These are phyloP conservation scores for Terfezia claveryi DNA, from an alignment of 495 filamentous ascomycete species.

Conservation along the genomic window DNA sequence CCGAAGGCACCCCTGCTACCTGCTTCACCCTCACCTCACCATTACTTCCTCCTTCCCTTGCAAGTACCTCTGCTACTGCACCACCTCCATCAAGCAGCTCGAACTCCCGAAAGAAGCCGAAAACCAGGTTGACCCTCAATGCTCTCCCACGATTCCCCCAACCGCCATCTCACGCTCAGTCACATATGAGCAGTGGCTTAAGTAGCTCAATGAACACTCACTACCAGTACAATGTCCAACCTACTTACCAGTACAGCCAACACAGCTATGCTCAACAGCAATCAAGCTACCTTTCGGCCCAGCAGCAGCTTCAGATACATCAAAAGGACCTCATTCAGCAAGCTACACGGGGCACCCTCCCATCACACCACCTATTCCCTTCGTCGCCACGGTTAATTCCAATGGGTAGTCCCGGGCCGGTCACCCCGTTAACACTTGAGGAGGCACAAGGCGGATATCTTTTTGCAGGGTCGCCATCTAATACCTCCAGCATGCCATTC, in stretches of 20 bases:
- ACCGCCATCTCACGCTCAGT: slow-evolving; percentile 10
- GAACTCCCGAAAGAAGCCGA: background rate
- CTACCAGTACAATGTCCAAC: slow-evolving; percentile 1
- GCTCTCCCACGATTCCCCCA: background rate
- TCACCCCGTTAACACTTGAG: slow-evolving; percentile 55
- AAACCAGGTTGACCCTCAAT: background rate
- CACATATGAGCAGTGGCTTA: background rate
- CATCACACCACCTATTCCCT: slow-evolving; percentile 25
- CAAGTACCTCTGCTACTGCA: background rate
- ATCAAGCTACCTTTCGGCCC: slow-evolving; percentile 10
- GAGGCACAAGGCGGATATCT: slow-evolving; percentile 30
- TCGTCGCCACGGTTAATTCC: slow-evolving; percentile 43
- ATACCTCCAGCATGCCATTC: background rate
- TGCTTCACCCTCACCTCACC: background rate
- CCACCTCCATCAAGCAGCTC: background rate
- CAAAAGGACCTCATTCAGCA: slow-evolving; percentile 38
- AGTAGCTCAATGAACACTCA: background rate
- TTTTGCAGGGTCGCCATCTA: slow-evolving; percentile 17
- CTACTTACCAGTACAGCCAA: slow-evolving; percentile 16
- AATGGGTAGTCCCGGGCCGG: slow-evolving; percentile 50
- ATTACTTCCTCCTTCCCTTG: background rate
- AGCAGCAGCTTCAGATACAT: slow-evolving; percentile 31
- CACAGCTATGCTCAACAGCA: slow-evolving; percentile 1
- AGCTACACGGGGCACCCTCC: slow-evolving; percentile 25
- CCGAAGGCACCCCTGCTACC: background rate